A percentile compares a stretch with the other conserved stretches of the same genome.
phyloP scores from a whole-genome alignment of 768 basidiomycete species.

The Xerocomellus intermedius region DNA sequence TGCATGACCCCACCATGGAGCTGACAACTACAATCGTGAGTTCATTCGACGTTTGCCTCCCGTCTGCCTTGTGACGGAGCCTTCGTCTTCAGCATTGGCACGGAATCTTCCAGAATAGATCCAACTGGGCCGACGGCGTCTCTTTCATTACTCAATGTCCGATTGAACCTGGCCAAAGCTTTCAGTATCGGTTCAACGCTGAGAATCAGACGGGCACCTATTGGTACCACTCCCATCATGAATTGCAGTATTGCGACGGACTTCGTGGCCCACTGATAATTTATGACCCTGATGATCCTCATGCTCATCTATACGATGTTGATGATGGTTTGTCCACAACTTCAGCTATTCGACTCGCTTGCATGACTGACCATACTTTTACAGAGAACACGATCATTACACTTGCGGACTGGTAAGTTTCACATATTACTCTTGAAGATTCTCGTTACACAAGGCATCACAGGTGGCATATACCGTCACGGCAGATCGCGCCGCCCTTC shows the following conservation, averaged over 20 bases:
- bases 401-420: conserved; percentile 44
- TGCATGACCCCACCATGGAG: conserved; percentile 35
- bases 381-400: conserved; percentile 43
- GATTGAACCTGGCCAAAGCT: conserved; percentile 37
- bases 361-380: neutral
- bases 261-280: conserved; percentile 43
- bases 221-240: conserved; percentile 48
- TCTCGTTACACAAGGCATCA: neutral
- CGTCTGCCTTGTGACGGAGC: neutral
- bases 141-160: conserved; percentile 48
- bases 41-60: neutral
- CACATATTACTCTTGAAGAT: neutral
- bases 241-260: conserved; percentile 42
- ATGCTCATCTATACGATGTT: conserved; percentile 40
- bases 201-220: conserved; percentile 43
- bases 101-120: conserved; percentile 32
- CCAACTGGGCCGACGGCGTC: conserved; percentile 40
- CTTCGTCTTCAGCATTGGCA: conserved; percentile 33
- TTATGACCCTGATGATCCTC: conserved; percentile 48
- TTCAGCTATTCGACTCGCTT: neutral
- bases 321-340: conserved; percentile 40
- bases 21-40: conserved; percentile 37
- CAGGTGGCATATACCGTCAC: conserved; percentile 30
- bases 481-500: conserved; percentile 21
- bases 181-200: conserved; percentile 41